Percentiles rank a stretch among this genome's conserved stretches.
These are phyloP conservation scores for Tetracentron sinense DNA, from an alignment of 164 flowering plant genomes.

Conservation along the genomic window DNA sequence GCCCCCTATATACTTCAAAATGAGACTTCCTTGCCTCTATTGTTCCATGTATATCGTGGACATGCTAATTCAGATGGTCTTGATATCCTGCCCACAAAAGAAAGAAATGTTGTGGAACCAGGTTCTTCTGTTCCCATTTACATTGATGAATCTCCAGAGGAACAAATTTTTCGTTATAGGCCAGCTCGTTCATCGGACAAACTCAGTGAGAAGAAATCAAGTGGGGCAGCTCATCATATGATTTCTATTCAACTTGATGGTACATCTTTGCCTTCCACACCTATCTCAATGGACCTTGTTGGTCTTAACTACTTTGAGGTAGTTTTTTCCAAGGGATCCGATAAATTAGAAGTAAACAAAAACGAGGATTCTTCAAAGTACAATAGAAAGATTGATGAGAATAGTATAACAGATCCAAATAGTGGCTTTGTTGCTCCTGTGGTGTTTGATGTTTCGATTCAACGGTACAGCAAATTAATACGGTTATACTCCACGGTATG, in stretches of 20 bases:
- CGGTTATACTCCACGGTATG: conserved; percentile 86
- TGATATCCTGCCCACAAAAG: conserved; percentile 28
- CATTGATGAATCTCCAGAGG: conserved; percentile 59
- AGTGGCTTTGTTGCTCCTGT: conserved; percentile 76
- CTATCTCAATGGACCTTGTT: conserved; percentile 93
- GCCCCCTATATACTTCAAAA: conserved; percentile 87
- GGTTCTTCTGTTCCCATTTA: conserved; percentile 70
- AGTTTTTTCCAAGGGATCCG: conserved; percentile 60
- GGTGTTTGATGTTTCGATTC: conserved; percentile 84
- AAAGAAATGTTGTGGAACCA: conserved; percentile 45
- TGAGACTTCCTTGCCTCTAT: conserved; percentile 77
- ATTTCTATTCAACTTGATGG: conserved; percentile 81
- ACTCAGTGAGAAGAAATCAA: conserved; percentile 53
- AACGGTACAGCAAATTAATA: conserved; percentile 73
- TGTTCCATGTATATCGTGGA: conserved; percentile 47
- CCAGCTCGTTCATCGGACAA: conserved; percentile 58
- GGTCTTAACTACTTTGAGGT: conserved; percentile 87
- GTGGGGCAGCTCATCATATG: conserved; percentile 55
- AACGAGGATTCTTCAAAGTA: conserved; percentile 20
- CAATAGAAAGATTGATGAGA: conserved; percentile 25
- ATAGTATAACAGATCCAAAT: conserved; percentile 16
- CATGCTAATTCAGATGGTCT: conserved; percentile 24
- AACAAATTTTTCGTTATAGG: conserved; percentile 43
- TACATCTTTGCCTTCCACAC: conserved; percentile 58
- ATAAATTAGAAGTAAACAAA: conserved; percentile 18